These are phyloP conservation scores for Punica granatum DNA, from an alignment of 345 rosid genomes.

Conservation along the genomic window DNA sequence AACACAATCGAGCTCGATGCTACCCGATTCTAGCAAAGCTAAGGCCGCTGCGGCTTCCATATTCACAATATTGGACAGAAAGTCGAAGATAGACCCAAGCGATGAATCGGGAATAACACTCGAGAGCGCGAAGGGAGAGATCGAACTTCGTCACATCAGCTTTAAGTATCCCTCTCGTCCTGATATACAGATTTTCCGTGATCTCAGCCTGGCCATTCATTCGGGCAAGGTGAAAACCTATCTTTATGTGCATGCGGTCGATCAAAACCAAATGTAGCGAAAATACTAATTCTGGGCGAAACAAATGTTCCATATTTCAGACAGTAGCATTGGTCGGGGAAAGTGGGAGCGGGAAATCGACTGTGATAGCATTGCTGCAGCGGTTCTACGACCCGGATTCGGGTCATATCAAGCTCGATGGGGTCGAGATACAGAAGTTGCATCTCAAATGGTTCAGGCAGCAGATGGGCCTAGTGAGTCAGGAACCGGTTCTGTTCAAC, in stretches of 20 bases:
- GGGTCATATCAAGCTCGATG: constrained; percentile 27
- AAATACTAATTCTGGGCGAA: no score
- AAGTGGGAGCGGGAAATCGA: constrained; percentile 38
- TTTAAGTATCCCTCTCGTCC: constrained; percentile 75
- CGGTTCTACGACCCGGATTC: constrained; percentile 32
- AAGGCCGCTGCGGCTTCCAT: constrained; percentile 30
- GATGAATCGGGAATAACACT: constrained; percentile 35
- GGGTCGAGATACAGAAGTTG: constrained; percentile 23
- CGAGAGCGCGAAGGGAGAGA: constrained; percentile 55
- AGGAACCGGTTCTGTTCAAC: constrained; percentile 25
- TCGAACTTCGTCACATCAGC: constrained; percentile 54
- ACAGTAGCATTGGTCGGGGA: constrained; percentile 34
- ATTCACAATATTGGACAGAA: constrained; percentile 24
- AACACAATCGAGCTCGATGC: constrained; percentile 26
- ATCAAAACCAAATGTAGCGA: background rate
- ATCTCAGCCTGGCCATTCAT: constrained; percentile 32
- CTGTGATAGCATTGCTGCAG: constrained; percentile 26
- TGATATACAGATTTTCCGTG: constrained; percentile 58
- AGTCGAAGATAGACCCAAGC: constrained; percentile 22
- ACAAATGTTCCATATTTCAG: constrained; percentile 16
- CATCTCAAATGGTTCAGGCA: constrained; percentile 28
- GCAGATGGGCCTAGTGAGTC: constrained; percentile 35
- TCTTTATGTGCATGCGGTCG: no score
- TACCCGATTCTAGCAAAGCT: constrained; percentile 24
- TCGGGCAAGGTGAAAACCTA: constrained; percentile 22